Conservation (phyloP, 495 filamentous ascomycete species). For the Evernia prunastri region DNA sequence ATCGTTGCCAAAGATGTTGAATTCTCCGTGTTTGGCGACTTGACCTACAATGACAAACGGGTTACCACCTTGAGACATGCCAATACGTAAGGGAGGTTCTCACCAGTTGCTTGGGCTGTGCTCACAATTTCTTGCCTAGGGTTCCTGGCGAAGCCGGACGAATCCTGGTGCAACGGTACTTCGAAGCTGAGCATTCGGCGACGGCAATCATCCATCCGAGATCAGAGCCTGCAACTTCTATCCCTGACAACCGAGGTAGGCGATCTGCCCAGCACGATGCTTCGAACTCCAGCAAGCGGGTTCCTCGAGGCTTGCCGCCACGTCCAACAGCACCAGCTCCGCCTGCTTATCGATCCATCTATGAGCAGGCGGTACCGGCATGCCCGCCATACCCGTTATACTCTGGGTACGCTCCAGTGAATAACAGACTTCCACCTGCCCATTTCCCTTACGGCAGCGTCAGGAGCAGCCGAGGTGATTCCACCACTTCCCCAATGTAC, state of each 20-base stretch:
- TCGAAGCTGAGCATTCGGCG: slow-evolving; percentile 16
- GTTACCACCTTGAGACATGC: slow-evolving; percentile 22
- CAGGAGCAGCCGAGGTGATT: background rate
- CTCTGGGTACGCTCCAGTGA: background rate
- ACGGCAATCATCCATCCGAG: slow-evolving; percentile 22
- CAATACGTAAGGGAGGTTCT: slow-evolving; percentile 14
- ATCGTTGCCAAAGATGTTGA: slow-evolving; percentile 24
- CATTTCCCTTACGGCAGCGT: background rate
- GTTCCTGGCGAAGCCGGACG: slow-evolving; percentile 20
- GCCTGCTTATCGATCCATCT: background rate
- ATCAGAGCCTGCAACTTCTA: background rate
- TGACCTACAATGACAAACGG: slow-evolving; percentile 18
- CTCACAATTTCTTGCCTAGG: slow-evolving; percentile 2
- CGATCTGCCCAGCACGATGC: background rate
- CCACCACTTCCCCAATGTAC: background rate
- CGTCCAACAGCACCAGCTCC: background rate
- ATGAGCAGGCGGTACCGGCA: background rate
- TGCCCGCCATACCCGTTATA: background rate
- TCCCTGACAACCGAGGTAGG: background rate
- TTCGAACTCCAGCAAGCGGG: background rate
- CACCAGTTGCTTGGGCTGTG: background rate
- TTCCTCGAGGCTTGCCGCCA: background rate
- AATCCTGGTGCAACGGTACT: slow-evolving; percentile 15
- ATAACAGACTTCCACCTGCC: background rate
- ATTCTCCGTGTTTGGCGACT: slow-evolving; percentile 19